phyloP scores from a whole-genome alignment of 2,329 filamentous ascomycete genomes.

The Fusarium annulatum region DNA sequence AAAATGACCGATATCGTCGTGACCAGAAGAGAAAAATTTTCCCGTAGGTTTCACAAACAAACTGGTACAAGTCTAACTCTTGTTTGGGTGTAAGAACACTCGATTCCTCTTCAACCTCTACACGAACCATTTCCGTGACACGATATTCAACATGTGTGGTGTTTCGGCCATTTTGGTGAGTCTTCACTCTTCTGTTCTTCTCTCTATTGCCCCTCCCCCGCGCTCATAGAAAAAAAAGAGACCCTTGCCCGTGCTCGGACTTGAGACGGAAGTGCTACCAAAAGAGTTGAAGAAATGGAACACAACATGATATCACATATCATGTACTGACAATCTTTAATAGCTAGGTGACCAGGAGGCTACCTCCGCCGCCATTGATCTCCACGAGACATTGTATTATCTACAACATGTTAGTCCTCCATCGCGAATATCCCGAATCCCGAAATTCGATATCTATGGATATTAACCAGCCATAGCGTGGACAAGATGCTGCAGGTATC shows the following conservation, averaged over 20 bases:
- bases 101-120: constrained; percentile 4
- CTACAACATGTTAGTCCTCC: constrained; percentile 62
- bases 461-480: constrained; percentile 64
- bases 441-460: constrained; percentile 20
- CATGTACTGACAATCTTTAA: constrained; percentile 9
- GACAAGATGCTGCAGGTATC: constrained; percentile 91
- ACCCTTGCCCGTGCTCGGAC: constrained; percentile 30
- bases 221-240: constrained; percentile 15
- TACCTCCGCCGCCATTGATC: constrained; percentile 67
- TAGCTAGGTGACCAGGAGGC: constrained; percentile 50
- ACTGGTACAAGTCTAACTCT: constrained; percentile 14
- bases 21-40: constrained; percentile 27
- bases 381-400: constrained; percentile 78
- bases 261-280: constrained; percentile 27
- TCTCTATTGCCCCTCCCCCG: constrained; percentile 28
- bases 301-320: background rate
- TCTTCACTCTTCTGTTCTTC: constrained; percentile 7
- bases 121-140: constrained; percentile 10
- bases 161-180: constrained; percentile 37
- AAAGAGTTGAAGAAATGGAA: constrained; percentile 9
- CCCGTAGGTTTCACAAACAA: constrained; percentile 23
- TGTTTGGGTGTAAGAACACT: constrained; percentile 16
- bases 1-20: constrained; percentile 33
- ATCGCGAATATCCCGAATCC: background rate
- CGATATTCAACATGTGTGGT: constrained; percentile 37